These are phyloP conservation scores for Ustilago vetiveriae DNA, from an alignment of 1,284 basidiomycete species.

Conservation along the genomic window DNA sequence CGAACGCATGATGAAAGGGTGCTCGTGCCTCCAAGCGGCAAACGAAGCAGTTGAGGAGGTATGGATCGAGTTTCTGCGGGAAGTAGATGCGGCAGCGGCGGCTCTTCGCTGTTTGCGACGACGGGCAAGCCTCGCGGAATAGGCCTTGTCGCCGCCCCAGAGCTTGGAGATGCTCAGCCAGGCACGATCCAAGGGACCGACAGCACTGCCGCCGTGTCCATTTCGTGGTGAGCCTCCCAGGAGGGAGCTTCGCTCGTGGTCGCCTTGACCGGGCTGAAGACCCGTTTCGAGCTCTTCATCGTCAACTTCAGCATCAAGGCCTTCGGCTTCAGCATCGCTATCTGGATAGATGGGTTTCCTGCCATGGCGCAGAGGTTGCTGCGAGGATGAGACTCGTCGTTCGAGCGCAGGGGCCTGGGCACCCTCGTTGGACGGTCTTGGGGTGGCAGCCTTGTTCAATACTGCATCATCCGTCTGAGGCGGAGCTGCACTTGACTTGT, in stretches of 20 bases:
- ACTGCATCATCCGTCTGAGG: constrained; percentile 3
- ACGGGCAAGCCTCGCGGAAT: constrained; percentile 23
- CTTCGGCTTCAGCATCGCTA: constrained; percentile 49
- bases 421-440: constrained; percentile 13
- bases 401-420: constrained; percentile 25
- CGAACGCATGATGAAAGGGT: constrained; percentile 32
- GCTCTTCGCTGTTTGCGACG: constrained; percentile 37
- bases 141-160: constrained; percentile 46
- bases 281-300: constrained; percentile 51
- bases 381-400: constrained; percentile 31
- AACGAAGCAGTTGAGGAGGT: constrained; percentile 32
- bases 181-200: constrained; percentile 29
- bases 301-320: constrained; percentile 49
- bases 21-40: constrained; percentile 40
- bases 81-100: constrained; percentile 13
- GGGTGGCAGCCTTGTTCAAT: background rate
- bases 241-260: constrained; percentile 41
- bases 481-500: constrained; percentile 1
- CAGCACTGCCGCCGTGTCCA: constrained; percentile 5
- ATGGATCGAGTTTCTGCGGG: constrained; percentile 37
- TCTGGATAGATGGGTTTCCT: constrained; percentile 53
- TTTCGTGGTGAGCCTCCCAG: constrained; percentile 18
- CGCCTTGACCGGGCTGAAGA: constrained; percentile 22
- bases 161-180: constrained; percentile 41
- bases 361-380: constrained; percentile 45